Evolutionary conservation across 805 yeast species (phyloP).

Genomic region (Tetrapisispora fleetii): DNA sequence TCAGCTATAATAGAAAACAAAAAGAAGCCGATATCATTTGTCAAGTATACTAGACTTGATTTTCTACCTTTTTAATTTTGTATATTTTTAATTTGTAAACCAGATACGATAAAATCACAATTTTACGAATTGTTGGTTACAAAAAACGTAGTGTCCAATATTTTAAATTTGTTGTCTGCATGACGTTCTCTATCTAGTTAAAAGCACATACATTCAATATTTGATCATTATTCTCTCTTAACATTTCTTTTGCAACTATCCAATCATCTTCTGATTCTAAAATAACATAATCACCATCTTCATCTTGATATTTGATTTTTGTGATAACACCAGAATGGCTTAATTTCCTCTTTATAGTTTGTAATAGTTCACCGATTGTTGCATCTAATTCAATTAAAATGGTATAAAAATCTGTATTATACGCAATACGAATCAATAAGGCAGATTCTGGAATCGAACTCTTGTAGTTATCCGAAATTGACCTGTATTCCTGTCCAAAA

Average conservation of each 20-base stretch:
- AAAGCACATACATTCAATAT: constrained; percentile 36
- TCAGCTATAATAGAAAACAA: neutral
- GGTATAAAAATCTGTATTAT: constrained; percentile 47
- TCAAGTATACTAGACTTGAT: neutral
- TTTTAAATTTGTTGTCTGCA: neutral
- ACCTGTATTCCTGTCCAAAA: constrained; percentile 29
- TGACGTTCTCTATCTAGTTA: constrained; percentile 10
- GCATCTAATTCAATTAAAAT: constrained; percentile 50
- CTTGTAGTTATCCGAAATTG: constrained; percentile 34
- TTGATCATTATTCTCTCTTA: constrained; percentile 41
- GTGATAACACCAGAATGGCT: constrained; percentile 41
- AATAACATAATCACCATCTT: constrained; percentile 88
- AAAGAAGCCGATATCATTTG: neutral
- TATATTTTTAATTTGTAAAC: neutral
- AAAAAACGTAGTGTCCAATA: neutral
- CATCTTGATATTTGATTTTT: constrained; percentile 76
- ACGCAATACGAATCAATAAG: constrained; percentile 34
- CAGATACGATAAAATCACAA: neutral
- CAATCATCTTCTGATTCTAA: constrained; percentile 84
- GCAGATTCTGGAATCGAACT: constrained; percentile 31
- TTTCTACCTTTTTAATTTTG: neutral
- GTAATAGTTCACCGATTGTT: constrained; percentile 42
- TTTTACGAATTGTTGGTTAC: neutral
- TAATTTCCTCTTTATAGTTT: constrained; percentile 48
- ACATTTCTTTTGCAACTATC: constrained; percentile 69